Percentiles rank a stretch among this genome's conserved stretches.
Evolutionary conservation across 225 moss, liverwort and hornwort species (phyloP).

Genomic region (Lunularia cruciata): DNA sequence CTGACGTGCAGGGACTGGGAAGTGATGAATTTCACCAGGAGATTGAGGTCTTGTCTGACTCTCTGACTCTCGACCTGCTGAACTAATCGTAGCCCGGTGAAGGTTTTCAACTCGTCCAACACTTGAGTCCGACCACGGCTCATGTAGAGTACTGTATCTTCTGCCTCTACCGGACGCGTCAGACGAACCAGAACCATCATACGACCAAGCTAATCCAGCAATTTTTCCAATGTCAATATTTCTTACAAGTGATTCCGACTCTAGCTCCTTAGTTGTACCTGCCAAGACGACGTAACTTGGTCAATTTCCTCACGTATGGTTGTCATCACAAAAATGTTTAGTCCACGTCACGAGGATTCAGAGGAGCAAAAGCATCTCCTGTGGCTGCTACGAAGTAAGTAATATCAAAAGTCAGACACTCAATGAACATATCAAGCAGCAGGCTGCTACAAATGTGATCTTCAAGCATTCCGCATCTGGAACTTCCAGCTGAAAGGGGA

Average conservation of each 20-base stretch:
- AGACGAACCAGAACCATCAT: slow-evolving; percentile 25
- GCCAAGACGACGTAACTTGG: neutral
- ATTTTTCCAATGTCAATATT: neutral
- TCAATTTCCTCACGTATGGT: too few relatives aligned
- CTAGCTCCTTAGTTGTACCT: slow-evolving; percentile 7
- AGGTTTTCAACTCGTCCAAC: neutral
- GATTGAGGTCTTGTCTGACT: neutral
- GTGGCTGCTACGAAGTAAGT: too few relatives aligned
- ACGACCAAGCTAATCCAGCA: slow-evolving; percentile 7
- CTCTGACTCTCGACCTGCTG: neutral
- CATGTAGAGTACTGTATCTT: neutral
- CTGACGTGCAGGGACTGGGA: neutral
- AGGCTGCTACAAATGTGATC: too few relatives aligned
- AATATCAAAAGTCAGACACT: too few relatives aligned
- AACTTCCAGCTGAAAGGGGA: too few relatives aligned
- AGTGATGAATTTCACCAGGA: slow-evolving; percentile 2
- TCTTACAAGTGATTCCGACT: neutral
- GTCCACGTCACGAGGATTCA: too few relatives aligned
- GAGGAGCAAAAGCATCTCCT: too few relatives aligned
- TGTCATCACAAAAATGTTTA: too few relatives aligned
- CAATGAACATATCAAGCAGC: too few relatives aligned
- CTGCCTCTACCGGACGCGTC: neutral
- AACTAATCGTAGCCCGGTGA: neutral
- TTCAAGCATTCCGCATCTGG: too few relatives aligned
- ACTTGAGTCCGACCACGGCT: neutral